Conservation (phyloP, 441 rosid species). For the Populus hybrid region DNA sequence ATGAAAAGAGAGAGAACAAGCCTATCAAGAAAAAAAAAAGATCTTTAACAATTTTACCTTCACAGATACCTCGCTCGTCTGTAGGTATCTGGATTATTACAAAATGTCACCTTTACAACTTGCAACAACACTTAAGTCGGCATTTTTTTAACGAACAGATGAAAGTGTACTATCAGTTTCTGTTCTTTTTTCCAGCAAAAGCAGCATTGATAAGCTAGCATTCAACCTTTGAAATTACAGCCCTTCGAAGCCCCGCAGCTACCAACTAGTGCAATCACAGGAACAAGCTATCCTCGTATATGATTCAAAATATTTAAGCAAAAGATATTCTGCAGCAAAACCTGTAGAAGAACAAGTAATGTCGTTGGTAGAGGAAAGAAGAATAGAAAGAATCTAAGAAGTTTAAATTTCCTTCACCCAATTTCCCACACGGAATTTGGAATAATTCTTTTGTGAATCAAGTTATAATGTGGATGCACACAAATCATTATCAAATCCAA, state of each 20-base stretch:
- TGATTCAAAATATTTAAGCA: background rate
- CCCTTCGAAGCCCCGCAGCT: background rate
- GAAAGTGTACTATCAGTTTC: background rate
- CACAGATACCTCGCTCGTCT: background rate
- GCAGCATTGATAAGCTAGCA: background rate
- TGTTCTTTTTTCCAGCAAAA: background rate
- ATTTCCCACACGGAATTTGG: background rate
- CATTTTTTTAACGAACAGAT: background rate
- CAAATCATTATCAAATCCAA: background rate
- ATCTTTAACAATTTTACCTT: background rate
- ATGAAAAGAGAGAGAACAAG: background rate
- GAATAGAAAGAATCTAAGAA: background rate
- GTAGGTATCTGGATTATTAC: background rate
- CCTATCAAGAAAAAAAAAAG: background rate
- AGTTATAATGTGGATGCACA: background rate
- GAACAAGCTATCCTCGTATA: background rate
- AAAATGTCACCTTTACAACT: background rate
- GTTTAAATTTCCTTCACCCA: background rate
- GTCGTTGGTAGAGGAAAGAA: background rate
- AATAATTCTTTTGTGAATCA: background rate
- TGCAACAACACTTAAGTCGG: background rate
- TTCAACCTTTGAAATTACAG: background rate
- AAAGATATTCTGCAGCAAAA: background rate
- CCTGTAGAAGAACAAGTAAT: constrained; percentile 7
- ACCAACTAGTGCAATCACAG: background rate